These are phyloP conservation scores for Exophiala sp. DNA, from an alignment of 2,329 filamentous ascomycete species.

Conservation along the genomic window DNA sequence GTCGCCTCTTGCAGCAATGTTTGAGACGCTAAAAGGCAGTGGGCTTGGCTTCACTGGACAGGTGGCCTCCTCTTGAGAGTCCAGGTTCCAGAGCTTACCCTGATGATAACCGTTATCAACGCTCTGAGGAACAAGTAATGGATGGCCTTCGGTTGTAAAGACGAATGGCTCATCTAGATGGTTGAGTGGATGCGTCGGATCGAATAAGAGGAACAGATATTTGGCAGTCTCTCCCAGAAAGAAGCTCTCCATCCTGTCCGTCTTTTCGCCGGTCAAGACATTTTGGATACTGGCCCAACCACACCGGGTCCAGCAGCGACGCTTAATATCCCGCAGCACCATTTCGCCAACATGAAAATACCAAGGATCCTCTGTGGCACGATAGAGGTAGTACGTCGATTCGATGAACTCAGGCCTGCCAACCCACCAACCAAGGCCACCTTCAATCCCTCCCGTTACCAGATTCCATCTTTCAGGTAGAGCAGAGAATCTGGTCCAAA, in stretches of 20 bases:
- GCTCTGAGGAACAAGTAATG: constrained; percentile 71
- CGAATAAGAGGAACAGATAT: constrained; percentile 90
- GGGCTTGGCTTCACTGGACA: constrained; percentile 63
- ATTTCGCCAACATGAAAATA: constrained; percentile 95
- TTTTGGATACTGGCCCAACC: constrained; percentile 90
- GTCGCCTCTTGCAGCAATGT: constrained; percentile 73
- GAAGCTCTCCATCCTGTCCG: constrained; percentile 97
- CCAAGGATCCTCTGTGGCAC: constrained; percentile 90
- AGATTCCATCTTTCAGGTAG: constrained; percentile 93
- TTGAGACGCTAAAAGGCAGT: constrained; percentile 69
- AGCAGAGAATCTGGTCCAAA: constrained; percentile 94
- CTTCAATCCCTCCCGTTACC: constrained; percentile 76
- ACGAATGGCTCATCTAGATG: constrained; percentile 81
- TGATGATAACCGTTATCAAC: constrained; percentile 21
- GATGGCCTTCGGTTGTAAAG: constrained; percentile 95
- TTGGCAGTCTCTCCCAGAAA: constrained; percentile 95
- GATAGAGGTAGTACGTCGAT: constrained; percentile 93
- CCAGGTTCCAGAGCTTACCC: constrained; percentile 14
- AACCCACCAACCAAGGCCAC: constrained; percentile 89
- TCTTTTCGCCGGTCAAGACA: constrained; percentile 77
- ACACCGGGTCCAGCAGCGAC: constrained; percentile 83
- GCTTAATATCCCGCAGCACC: constrained; percentile 81
- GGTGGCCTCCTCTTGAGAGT: constrained; percentile 3
- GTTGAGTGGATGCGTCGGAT: constrained; percentile 81
- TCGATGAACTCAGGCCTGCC: constrained; percentile 95